Base-by-base conservation (phyloP, 371 early-diverging fungal species). In the Smittium culicis region DNA sequence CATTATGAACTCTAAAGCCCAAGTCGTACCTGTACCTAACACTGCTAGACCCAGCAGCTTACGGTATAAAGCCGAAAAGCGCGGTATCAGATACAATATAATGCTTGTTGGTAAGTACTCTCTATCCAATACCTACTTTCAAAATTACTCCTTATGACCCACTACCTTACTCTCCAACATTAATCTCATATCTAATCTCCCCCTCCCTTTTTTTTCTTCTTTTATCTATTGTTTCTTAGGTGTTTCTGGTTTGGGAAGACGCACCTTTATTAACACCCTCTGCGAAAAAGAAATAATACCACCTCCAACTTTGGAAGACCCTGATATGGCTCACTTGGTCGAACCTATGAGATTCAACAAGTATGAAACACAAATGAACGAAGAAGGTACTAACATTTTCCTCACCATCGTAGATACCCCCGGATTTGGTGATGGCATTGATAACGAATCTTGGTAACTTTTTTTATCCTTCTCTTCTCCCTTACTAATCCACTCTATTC, bases 191-290 rank as follows among this genome's bases (percentile, higher is more conserved):
- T n/a, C n/a, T n/a, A n/a, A n/a, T n/a, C n/a, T n/a, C n/a, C n/a
- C n/a, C n/a, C n/a, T n/a, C n/a, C n/a, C n/a, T n/a, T n/a, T n/a
- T n/a, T n/a, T n/a, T n/a, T n/a, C n/a, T n/a, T n/a, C n/a, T n/a
- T n/a, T n/a, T n/a, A n/a, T n/a, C n/a, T n/a, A n/a, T n/a, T n/a
- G n/a, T n/a, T n/a, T n/a, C n/a, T n/a, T 60, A 62, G 97, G 97
- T 86, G 87, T 72, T 85, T 71, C 74, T 2, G 99, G 99, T 58
- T 84, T 95, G 63, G 99, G 99, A 14, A 91, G 98, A 69, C 87
- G 95, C 30, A 99, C 99, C 3, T 96, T 99, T 75, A 85, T 99
- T 67, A 99, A 98, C 83, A 96, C 98, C 1, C 84, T 99, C 58
- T 99, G 90, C 76, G 86, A 87, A 72, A 83, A 83, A 64, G 75